Percentiles rank a stretch among this genome's conserved stretches.
phyloP scores from a whole-genome alignment of 2,329 filamentous ascomycete species.

The Biscogniauxia marginata region DNA sequence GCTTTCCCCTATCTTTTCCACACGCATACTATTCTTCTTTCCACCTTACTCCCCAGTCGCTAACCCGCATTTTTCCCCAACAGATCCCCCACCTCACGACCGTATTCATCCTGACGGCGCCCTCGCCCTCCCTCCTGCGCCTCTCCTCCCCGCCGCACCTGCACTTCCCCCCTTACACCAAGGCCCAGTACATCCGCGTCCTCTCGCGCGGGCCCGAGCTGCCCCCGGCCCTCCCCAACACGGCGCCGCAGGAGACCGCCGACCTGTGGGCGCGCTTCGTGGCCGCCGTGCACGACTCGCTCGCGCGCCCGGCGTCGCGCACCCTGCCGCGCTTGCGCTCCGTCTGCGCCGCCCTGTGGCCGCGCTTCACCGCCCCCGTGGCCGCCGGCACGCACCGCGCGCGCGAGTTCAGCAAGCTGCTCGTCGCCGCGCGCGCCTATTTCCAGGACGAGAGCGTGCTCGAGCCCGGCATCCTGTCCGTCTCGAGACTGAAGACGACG shows the following conservation, averaged over 20 bases:
- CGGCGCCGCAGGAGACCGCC: slow-evolving; percentile 51
- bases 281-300: slow-evolving; percentile 80
- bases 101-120: slow-evolving; percentile 55
- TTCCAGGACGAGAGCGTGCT: slow-evolving; percentile 73
- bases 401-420: slow-evolving; percentile 79
- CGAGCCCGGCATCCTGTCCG: slow-evolving; percentile 58
- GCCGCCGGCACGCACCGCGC: slow-evolving; percentile 69
- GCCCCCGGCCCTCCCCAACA: slow-evolving; percentile 47
- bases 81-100: slow-evolving; percentile 78
- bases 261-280: slow-evolving; percentile 81
- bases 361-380: slow-evolving; percentile 77
- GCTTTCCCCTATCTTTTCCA: background rate
- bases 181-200: slow-evolving; percentile 76
- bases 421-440: slow-evolving; percentile 67
- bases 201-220: slow-evolving; percentile 51
- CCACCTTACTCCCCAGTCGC: background rate
- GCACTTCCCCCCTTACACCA: slow-evolving; percentile 81
- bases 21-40: background rate
- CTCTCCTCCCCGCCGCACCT: slow-evolving; percentile 71
- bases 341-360: slow-evolving; percentile 76
- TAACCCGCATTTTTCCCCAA: background rate
- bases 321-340: slow-evolving; percentile 72
- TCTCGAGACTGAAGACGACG: too few relatives aligned
- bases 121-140: slow-evolving; percentile 50
- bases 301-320: slow-evolving; percentile 76